Conservation (phyloP, 169 alveolate species). For the Plasmodium berghei region DNA sequence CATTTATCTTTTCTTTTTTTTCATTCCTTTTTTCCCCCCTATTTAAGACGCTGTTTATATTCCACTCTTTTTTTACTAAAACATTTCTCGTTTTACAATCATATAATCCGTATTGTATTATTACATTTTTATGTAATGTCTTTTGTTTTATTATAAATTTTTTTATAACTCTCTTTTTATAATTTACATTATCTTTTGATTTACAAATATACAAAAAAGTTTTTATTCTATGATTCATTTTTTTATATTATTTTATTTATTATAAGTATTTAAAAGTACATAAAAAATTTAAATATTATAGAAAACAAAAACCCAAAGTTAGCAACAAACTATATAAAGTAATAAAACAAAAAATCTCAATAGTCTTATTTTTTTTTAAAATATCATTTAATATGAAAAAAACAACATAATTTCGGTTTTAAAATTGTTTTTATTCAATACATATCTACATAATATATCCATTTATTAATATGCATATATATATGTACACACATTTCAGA, state of each 20-base stretch:
- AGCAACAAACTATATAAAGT: too few species aligned
- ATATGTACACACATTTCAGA: too few species aligned
- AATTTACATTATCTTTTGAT: constrained; percentile 16
- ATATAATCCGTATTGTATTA: constrained; percentile 23
- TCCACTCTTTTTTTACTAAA: constrained; percentile 64
- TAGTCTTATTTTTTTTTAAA: too few species aligned
- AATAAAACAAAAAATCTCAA: too few species aligned
- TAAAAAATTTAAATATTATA: not conserved
- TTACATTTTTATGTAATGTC: constrained; percentile 25
- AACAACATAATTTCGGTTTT: too few species aligned
- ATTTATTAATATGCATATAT: too few species aligned
- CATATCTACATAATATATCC: too few species aligned
- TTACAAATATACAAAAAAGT: constrained; percentile 46
- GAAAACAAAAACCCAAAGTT: too few species aligned
- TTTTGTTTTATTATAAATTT: constrained; percentile 30
- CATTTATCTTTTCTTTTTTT: not conserved
- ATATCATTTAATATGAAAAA: too few species aligned
- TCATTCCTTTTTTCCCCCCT: constrained; percentile 21
- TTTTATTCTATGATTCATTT: constrained; percentile 43
- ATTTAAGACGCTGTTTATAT: constrained; percentile 30
- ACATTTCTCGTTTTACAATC: constrained; percentile 21
- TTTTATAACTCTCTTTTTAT: constrained; percentile 28
- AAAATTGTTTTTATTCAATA: too few species aligned
- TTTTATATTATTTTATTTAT: not conserved
- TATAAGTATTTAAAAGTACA: not conserved